Evolutionary conservation across 257 asterid species (phyloP), one percentile per base, ranked within the genome.

Genomic region (Leonotis leonurus): DNA sequence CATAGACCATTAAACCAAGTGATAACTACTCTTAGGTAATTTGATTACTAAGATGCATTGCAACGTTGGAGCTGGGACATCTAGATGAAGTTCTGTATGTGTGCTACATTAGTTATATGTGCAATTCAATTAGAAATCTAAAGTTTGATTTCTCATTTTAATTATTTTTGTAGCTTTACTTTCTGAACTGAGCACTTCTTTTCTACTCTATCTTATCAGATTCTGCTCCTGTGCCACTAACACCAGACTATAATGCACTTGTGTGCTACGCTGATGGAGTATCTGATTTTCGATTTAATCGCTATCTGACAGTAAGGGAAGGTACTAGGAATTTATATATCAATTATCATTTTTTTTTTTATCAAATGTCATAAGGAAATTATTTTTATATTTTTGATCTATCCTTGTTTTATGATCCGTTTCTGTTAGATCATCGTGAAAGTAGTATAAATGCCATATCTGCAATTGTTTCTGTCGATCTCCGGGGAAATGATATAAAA

Each of bases 191-290:
- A 32, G 37, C 41, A 39, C 52, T 9, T 26, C 52, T 29, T 63
- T 65, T 22, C 51, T 26, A 14, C 63, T 27, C 51, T 20, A 30
- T 55, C 20, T 33, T 58, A 22, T 78, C 89, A 92, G 99, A 77
- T 79, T 73, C 90, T 62, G 80, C 70, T 73, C 97, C 97, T 8
- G 68, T 74, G 75, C 96, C 99, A 20, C 78, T 92, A 60, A 89
- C 99, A 25, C 97, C 96, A 18, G 90, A 92, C 72, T 92, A 89
- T 54, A 80, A 87, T 14, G 84, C 89, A 25, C 77, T 64, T 29
- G 96, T 85, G 62, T 85, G 83, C 68, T 92, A 83, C 75, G 99
- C 99, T 33, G 99, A 92, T 67, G 97, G 99, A 67, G 89, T 92
- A 50, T 80, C 80, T 80, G 97, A 92, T 67, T 68, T 80, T 32